A percentile compares a stretch with the other conserved stretches of the same genome.
Conservation (phyloP, 352 stramenopile genomes). For the Albugo laibachii region DNA sequence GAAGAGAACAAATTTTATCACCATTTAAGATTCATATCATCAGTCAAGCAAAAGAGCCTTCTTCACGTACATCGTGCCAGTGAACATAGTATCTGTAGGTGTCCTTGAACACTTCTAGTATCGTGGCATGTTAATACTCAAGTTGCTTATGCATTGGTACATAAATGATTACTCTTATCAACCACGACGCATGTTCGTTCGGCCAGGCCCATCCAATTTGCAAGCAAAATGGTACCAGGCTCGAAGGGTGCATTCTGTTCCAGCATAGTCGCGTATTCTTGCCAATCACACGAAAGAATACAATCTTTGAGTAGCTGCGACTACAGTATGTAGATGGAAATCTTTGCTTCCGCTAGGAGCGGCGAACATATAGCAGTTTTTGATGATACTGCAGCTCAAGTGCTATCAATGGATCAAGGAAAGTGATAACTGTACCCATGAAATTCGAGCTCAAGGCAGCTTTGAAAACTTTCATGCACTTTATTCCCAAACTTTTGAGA, state of each 20-base stretch:
- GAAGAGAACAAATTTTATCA: background rate
- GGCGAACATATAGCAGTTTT: too few species aligned
- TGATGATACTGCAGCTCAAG: too few species aligned
- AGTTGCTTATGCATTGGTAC: background rate
- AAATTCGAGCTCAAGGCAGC: too few species aligned
- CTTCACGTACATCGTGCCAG: constrained; percentile 41
- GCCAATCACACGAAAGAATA: too few species aligned
- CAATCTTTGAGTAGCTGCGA: too few species aligned
- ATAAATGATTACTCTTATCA: constrained; percentile 30
- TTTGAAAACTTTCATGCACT: too few species aligned
- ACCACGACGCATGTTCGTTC: constrained; percentile 67
- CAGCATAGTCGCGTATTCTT: too few species aligned
- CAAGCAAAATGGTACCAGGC: constrained; percentile 39
- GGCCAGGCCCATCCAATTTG: constrained; percentile 54
- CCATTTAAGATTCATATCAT: background rate
- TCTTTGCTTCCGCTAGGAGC: too few species aligned
- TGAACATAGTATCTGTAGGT: constrained; percentile 75
- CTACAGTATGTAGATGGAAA: too few species aligned
- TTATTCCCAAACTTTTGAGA: too few species aligned
- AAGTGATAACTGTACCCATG: too few species aligned
- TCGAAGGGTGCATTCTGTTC: constrained; percentile 8
- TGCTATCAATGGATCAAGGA: too few species aligned
- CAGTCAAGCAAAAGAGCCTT: background rate
- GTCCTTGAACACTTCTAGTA: constrained; percentile 28
- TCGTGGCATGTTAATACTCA: background rate